Percentiles rank a stretch among this genome's conserved stretches.
Evolutionary conservation across 768 basidiomycete genomes (phyloP).

Genomic region (Nidula microcarpa): DNA sequence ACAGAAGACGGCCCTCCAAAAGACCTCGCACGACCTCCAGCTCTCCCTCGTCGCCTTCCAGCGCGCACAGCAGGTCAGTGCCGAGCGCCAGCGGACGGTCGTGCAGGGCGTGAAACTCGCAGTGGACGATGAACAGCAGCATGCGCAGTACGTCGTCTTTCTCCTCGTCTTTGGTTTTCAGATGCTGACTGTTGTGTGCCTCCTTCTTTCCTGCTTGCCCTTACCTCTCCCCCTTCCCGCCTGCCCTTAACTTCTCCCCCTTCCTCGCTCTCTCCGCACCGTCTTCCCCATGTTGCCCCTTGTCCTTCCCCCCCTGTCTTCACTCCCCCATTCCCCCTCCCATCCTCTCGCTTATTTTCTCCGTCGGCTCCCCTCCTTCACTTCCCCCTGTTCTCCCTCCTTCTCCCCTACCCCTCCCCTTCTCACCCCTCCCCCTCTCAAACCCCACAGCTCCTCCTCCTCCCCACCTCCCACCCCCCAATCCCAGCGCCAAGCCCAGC

Average conservation of each 20-base stretch:
- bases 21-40: constrained; percentile 92
- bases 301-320: no score
- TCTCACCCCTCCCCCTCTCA: no score
- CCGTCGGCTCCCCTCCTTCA: constrained; percentile 3
- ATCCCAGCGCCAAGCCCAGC: constrained; percentile 66
- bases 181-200: neutral
- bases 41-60: constrained; percentile 90
- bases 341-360: neutral
- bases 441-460: neutral
- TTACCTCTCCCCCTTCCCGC: no score
- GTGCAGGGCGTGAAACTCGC: constrained; percentile 84
- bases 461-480: constrained; percentile 28
- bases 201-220: neutral
- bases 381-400: no score
- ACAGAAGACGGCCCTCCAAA: constrained; percentile 82
- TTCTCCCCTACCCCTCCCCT: no score
- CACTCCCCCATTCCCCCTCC: no score
- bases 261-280: no score
- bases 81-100: constrained; percentile 84
- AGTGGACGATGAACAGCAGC: constrained; percentile 67
- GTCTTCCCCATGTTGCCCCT: no score
- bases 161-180: neutral
- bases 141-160: constrained; percentile 18
- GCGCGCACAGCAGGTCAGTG: constrained; percentile 84
- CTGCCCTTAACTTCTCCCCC: no score